Evolutionary conservation across 495 filamentous ascomycete genomes (phyloP).

Genomic region (Cercophora sp.): DNA sequence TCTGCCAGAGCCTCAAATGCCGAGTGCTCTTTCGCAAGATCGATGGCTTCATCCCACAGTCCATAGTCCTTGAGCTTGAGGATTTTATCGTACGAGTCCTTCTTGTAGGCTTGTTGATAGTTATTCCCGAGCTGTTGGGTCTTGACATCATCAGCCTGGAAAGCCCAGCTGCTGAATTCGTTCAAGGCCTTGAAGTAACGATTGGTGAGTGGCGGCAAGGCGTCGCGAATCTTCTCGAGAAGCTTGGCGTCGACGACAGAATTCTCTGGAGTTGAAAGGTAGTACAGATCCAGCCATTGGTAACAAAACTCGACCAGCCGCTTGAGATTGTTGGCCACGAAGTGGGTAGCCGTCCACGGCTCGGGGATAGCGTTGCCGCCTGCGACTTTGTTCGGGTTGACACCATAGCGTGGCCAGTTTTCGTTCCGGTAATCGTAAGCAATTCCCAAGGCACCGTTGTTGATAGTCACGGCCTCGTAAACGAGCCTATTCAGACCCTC

Average conservation of each 20-base stretch:
- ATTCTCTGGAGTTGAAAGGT: slow-evolving; percentile 3
- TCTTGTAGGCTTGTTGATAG: slow-evolving; percentile 31
- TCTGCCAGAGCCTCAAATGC: slow-evolving; percentile 69
- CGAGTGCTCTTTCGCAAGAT: slow-evolving; percentile 67
- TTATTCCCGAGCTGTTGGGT: slow-evolving; percentile 31
- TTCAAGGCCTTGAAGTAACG: slow-evolving; percentile 42
- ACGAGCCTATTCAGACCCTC: slow-evolving; percentile 48
- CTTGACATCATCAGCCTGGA: slow-evolving; percentile 32
- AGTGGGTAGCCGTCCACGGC: slow-evolving; percentile 73
- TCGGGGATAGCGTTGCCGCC: slow-evolving; percentile 69
- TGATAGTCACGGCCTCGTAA: slow-evolving; percentile 77
- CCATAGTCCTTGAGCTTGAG: slow-evolving; percentile 61
- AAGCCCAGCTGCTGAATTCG: slow-evolving; percentile 39
- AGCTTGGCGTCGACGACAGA: slow-evolving; percentile 20
- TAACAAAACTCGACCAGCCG: slow-evolving; percentile 51
- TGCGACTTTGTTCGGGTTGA: slow-evolving; percentile 56
- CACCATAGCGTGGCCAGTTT: slow-evolving; percentile 64
- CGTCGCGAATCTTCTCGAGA: slow-evolving; percentile 33
- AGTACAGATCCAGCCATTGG: slow-evolving; percentile 29
- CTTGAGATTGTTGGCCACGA: slow-evolving; percentile 52
- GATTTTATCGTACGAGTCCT: slow-evolving; percentile 41
- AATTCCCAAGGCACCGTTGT: slow-evolving; percentile 63
- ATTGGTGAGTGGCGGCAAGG: slow-evolving; percentile 41
- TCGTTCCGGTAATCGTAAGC: slow-evolving; percentile 69
- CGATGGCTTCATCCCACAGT: slow-evolving; percentile 62